Evolutionary conservation across 1,284 basidiomycete genomes (phyloP), one percentile per base, ranked within the genome.

Genomic region (Marasmius fiardii): DNA sequence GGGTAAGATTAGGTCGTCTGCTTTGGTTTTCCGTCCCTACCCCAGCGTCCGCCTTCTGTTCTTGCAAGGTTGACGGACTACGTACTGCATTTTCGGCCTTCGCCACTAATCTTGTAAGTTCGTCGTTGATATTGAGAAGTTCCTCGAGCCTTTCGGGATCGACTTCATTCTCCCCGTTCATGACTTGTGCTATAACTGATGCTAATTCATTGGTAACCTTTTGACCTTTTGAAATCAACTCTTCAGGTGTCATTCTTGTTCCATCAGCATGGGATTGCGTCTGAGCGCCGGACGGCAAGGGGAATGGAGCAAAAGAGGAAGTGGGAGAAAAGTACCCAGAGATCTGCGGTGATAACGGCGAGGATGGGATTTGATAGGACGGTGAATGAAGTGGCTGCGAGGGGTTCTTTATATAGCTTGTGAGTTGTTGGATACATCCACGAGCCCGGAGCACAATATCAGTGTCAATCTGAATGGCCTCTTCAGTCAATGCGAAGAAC

Each of bases 71-170:
- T 28, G 43, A 1, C 16, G 20, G 37, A 26, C 45, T 14, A 37
- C 39, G 23, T 20, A 31, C 33, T 11, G 28, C 8, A 23, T 48
- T n/a, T 60, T 54, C 21, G 61, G 79, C 67, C n/a, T 70, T 74
- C 31, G 74, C 71, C 5, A 88, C 60, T 24, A 85, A 71, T 0
- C 71, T 69, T 4, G 81, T 82, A 11, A 95, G 71, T 41, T 77
- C 73, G 65, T 96, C 93, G 64, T 92, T 93, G 44, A 93, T 71
- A 2, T 63, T 70, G 7, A 95, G 75, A 20, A 94, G 72, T 43
- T 83, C 83, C 59, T 89, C 86, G 64, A 93, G 70, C 18, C 74
- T 72, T 18, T 66, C 65, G 0, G 82, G 78, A 56, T 90, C 85
- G n/a, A 76, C 76, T 1, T 43, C 24, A 51, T 37, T 23, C 4